A percentile compares a stretch with the other conserved stretches of the same genome.
Evolutionary conservation across 768 basidiomycete species (phyloP).

Genomic region (Peribolospora kevripleyi): DNA sequence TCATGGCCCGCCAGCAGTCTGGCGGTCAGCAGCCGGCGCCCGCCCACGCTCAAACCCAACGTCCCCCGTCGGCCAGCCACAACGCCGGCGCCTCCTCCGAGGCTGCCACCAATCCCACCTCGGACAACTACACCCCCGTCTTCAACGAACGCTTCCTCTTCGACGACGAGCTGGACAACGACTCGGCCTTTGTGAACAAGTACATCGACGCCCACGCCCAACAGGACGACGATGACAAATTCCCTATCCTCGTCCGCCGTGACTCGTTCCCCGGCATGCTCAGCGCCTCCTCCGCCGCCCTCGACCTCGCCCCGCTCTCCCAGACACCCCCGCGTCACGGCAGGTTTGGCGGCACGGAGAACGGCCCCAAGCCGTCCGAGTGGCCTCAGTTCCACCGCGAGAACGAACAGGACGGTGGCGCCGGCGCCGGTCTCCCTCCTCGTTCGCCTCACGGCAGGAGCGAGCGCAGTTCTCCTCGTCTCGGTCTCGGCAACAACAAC

Average conservation of each 20-base stretch:
- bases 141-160: constrained; percentile 35
- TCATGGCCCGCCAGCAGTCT: background rate
- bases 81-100: background rate
- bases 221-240: constrained; percentile 56
- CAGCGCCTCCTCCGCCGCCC: constrained; percentile 55
- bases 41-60: background rate
- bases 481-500: background rate
- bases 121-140: background rate
- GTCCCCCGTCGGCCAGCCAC: background rate
- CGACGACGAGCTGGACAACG: constrained; percentile 77
- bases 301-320: constrained; percentile 73
- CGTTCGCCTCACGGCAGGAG: too few species aligned
- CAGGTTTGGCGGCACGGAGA: constrained; percentile 18
- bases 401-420: too few species aligned
- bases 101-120: background rate
- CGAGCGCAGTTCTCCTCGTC: too few species aligned
- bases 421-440: too few species aligned
- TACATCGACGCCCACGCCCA: background rate
- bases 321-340: constrained; percentile 38
- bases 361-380: constrained; percentile 36
- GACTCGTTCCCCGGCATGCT: constrained; percentile 40
- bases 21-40: background rate
- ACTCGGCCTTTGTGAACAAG: constrained; percentile 16
- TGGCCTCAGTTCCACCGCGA: constrained; percentile 54
- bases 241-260: constrained; percentile 22